A percentile compares a stretch with the other conserved stretches of the same genome.
Conservation (phyloP, 2,329 filamentous ascomycete genomes). For the Paecilomyces niveus region DNA sequence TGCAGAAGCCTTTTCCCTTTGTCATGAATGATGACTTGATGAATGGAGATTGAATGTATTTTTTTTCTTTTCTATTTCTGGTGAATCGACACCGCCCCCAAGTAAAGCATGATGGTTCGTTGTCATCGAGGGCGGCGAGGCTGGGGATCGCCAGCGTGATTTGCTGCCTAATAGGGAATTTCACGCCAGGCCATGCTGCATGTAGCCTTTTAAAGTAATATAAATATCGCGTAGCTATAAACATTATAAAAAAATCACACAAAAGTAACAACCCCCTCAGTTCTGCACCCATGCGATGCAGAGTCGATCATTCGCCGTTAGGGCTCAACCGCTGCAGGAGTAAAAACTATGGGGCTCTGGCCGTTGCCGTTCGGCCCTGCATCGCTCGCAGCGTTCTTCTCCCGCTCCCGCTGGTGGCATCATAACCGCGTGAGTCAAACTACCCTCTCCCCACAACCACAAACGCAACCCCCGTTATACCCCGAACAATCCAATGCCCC, state of each 20-base stretch:
- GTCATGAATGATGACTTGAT: not conserved
- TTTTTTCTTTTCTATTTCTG: not conserved
- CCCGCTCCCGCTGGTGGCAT: conserved; percentile 25
- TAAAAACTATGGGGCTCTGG: not conserved
- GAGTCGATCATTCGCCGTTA: conserved; percentile 10
- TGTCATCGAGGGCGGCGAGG: not conserved
- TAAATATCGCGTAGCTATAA: not conserved
- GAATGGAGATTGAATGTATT: not conserved
- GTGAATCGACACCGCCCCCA: not conserved
- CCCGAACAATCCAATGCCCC: conserved; percentile 21
- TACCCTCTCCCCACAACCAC: not conserved
- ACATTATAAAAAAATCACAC: not conserved
- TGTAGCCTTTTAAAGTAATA: not conserved
- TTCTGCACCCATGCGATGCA: not conserved
- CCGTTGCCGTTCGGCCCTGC: conserved; percentile 6
- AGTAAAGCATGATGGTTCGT: not conserved
- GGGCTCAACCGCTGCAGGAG: conserved; percentile 10
- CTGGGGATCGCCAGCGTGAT: not conserved
- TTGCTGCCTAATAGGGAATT: not conserved
- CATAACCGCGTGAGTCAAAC: conserved; percentile 24
- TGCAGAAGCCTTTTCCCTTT: not conserved
- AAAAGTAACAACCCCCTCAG: not conserved
- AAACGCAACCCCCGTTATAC: conserved; percentile 15
- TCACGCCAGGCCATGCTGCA: not conserved
- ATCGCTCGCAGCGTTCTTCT: not conserved